These are phyloP conservation scores for Trichosporon sp. DNA, from an alignment of 1,284 basidiomycete species.

Conservation along the genomic window DNA sequence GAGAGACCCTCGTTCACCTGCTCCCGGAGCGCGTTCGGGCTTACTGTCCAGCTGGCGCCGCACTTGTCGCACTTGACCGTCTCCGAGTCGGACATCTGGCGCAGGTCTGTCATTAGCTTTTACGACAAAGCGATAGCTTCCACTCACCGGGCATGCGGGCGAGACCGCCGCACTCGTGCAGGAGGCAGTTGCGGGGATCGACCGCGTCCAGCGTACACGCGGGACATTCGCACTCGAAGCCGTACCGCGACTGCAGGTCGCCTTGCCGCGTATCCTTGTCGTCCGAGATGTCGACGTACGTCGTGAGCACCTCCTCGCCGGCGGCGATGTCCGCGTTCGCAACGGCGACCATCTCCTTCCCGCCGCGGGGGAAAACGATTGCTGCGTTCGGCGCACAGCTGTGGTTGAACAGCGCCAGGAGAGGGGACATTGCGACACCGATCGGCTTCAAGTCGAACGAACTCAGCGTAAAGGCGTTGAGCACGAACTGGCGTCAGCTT, in stretches of 20 bases:
- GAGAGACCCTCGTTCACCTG: conserved; percentile 68
- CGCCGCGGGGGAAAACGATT: conserved; percentile 74
- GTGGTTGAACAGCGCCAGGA: conserved; percentile 82
- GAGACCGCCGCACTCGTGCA: conserved; percentile 41
- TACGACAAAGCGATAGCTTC: background rate
- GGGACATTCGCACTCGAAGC: conserved; percentile 73
- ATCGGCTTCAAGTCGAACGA: conserved; percentile 73
- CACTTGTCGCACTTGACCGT: conserved; percentile 57
- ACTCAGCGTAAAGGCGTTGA: conserved; percentile 85
- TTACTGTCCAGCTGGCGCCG: conserved; percentile 60
- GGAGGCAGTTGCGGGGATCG: conserved; percentile 68
- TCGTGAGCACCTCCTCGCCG: conserved; percentile 73
- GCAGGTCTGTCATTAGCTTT: conserved; percentile 29
- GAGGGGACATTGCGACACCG: conserved; percentile 76
- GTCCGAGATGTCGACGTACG: conserved; percentile 82
- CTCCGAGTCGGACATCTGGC: conserved; percentile 7
- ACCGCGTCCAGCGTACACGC: conserved; percentile 61
- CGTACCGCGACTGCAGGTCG: conserved; percentile 71
- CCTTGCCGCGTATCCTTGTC: conserved; percentile 64
- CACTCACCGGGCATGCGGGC: conserved; percentile 42
- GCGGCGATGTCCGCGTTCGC: conserved; percentile 66
- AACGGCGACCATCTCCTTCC: conserved; percentile 66
- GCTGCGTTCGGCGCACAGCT: conserved; percentile 88
- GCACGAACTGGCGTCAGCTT: conserved; percentile 66
- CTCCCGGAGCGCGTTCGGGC: conserved; percentile 61